Percentiles rank a stretch among this genome's conserved stretches.
phyloP scores from a whole-genome alignment of 2,329 filamentous ascomycete genomes.

The Aspergillus neotritici region DNA sequence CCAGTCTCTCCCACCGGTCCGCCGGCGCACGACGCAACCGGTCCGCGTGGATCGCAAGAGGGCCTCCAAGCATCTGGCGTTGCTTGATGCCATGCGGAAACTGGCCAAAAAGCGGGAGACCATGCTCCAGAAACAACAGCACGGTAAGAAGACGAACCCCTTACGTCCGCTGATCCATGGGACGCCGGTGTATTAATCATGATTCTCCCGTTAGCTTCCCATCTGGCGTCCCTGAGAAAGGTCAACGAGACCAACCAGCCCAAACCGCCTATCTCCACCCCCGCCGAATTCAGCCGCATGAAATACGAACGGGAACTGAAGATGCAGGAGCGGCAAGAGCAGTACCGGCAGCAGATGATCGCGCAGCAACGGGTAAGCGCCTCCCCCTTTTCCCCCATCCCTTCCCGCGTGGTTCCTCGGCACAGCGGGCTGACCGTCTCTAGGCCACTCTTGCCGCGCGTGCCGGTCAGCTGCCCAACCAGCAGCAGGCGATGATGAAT shows the following conservation, averaged over 20 bases:
- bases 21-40: conserved; percentile 68
- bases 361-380: conserved; percentile 49
- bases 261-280: conserved; percentile 62
- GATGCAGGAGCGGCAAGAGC: conserved; percentile 51
- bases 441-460: conserved; percentile 40
- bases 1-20: conserved; percentile 49
- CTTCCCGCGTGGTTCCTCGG: neutral
- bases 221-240: conserved; percentile 75
- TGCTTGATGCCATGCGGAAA: conserved; percentile 94
- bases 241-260: conserved; percentile 62
- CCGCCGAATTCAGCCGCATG: conserved; percentile 82
- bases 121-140: conserved; percentile 77
- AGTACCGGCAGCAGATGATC: conserved; percentile 60
- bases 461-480: conserved; percentile 38
- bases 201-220: conserved; percentile 44
- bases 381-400: neutral
- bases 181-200: neutral
- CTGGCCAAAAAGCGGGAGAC: conserved; percentile 90
- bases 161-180: no score
- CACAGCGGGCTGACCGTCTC: conserved; percentile 8
- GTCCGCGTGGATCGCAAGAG: conserved; percentile 80
- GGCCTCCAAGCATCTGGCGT: conserved; percentile 76
- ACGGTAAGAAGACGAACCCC: conserved; percentile 44
- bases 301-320: conserved; percentile 81
- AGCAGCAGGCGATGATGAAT: conserved; percentile 32